Evolutionary conservation across 495 filamentous ascomycete species (phyloP).

Genomic region (Aspergillus leporis): DNA sequence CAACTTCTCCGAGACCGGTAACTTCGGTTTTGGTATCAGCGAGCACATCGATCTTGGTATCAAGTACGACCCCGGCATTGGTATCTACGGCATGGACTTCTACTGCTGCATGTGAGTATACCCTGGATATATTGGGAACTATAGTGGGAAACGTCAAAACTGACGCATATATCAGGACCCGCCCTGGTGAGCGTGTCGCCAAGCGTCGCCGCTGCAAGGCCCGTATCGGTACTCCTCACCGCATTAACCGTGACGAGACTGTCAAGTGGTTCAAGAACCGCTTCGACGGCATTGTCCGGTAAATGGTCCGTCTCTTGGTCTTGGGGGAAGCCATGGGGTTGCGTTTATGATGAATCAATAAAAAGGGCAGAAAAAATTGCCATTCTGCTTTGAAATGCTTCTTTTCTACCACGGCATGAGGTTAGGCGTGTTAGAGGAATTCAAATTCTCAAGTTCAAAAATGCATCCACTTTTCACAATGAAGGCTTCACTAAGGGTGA

Average conservation of each 20-base stretch:
- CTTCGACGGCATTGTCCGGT: constrained; percentile 97
- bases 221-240: constrained; percentile 83
- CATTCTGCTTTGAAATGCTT: constrained; percentile 28
- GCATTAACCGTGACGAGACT: constrained; percentile 89
- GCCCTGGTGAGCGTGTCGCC: constrained; percentile 95
- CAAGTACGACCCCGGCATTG: constrained; percentile 99
- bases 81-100: constrained; percentile 99
- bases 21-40: constrained; percentile 99
- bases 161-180: constrained; percentile 60
- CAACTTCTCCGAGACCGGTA: constrained; percentile 99
- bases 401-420: constrained; percentile 44
- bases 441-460: constrained; percentile 43
- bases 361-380: constrained; percentile 27
- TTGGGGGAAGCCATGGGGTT: constrained; percentile 27
- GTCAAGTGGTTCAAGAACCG: constrained; percentile 99
- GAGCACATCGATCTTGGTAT: constrained; percentile 99
- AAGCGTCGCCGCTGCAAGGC: constrained; percentile 88
- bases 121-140: not conserved
- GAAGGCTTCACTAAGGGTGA: constrained; percentile 51
- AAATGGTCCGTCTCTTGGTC: constrained; percentile 41
- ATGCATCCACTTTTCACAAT: constrained; percentile 49
- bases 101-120: constrained; percentile 95
- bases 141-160: constrained; percentile 9
- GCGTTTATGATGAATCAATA: constrained; percentile 44
- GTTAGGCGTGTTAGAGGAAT: constrained; percentile 49